These are phyloP conservation scores for Tetrapyrgos nigripes DNA, from an alignment of 1,284 basidiomycete genomes.

Conservation along the genomic window DNA sequence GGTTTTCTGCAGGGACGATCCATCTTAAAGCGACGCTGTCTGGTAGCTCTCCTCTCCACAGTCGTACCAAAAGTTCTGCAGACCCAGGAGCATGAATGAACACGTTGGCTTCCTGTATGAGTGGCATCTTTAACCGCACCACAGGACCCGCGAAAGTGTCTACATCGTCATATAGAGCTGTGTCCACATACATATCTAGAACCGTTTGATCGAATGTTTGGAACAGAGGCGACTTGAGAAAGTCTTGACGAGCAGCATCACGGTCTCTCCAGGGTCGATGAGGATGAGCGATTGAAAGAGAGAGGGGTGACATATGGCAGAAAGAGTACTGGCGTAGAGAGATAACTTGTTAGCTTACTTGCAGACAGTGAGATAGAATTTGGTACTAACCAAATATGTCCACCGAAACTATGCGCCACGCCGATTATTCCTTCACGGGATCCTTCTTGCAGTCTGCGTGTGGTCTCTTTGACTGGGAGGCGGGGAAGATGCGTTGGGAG, in stretches of 20 bases:
- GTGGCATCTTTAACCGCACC: constrained; percentile 67
- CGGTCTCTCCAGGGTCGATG: constrained; percentile 85
- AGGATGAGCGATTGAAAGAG: constrained; percentile 80
- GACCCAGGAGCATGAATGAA: constrained; percentile 53
- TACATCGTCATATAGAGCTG: constrained; percentile 56
- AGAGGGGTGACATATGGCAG: constrained; percentile 65
- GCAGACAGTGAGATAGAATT: constrained; percentile 1
- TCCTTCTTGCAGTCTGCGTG: constrained; percentile 48
- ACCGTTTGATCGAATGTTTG: constrained; percentile 73
- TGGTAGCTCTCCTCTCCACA: constrained; percentile 52
- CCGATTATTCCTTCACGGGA: constrained; percentile 54
- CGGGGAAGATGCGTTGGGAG: constrained; percentile 60
- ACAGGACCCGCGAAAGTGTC: constrained; percentile 22
- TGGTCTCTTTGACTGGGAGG: constrained; percentile 47
- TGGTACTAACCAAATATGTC: constrained; percentile 66
- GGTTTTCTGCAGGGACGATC: constrained; percentile 70
- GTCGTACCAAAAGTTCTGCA: constrained; percentile 50
- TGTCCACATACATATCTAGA: constrained; percentile 71
- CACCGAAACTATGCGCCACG: constrained; percentile 86
- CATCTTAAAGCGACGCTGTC: constrained; percentile 56
- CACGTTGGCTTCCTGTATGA: constrained; percentile 61
- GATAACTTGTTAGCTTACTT: constrained; percentile 9
- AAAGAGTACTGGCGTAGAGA: constrained; percentile 41
- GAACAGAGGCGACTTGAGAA: constrained; percentile 74
- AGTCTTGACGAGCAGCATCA: constrained; percentile 63